Evolutionary conservation across 441 rosid genomes (phyloP), one percentile per base, ranked within the genome.

Genomic region (Eruca vesicaria): DNA sequence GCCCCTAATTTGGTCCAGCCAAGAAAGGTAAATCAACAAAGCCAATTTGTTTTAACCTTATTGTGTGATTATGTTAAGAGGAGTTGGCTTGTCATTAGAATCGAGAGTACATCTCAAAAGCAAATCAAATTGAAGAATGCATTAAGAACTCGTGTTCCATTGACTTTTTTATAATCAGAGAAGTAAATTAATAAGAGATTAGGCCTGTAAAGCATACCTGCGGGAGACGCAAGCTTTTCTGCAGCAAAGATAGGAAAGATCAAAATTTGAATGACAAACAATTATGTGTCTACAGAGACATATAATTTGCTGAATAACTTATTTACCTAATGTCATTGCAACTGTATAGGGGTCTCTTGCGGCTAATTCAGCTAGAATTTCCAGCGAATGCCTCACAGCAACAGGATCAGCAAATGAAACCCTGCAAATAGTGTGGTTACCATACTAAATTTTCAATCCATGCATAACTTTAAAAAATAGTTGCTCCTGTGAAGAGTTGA

Each of bases 361-460:
- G 57, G 99, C 98, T 81, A 96, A 75, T 78, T 94, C 98, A 33
- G 88, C 87, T 61, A 90, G 78, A 82, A 96, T 92, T 84, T 94
- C 97, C 82, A 96, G 78, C 58, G 99, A 88, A 90, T 94, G 98
- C 80, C 99, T 88, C 83, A 96, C 99, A 63, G 99, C 98, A 83
- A 96, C 85, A 82, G 99, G 98, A 88, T 96, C 99, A 70, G 93
- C 87, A 86, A 92, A 92, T 29, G 90, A 91, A 79, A 94, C 82
- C 80, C 98, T 93, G 87, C 82, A 79, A 58, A 72, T 23, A 78
- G 55, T 23, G 41, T 41, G 35, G 31, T 70, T 52, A 60, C 70
- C 52, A 74, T 23, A 69, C 31, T 69, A 69, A 69, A 57, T 69
- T 63, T 74, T 56, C 23, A 63, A 26, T 48, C 61, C 14, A 65